phyloP scores from a whole-genome alignment of 1,139 yeast species.

The Pichia sp. region DNA sequence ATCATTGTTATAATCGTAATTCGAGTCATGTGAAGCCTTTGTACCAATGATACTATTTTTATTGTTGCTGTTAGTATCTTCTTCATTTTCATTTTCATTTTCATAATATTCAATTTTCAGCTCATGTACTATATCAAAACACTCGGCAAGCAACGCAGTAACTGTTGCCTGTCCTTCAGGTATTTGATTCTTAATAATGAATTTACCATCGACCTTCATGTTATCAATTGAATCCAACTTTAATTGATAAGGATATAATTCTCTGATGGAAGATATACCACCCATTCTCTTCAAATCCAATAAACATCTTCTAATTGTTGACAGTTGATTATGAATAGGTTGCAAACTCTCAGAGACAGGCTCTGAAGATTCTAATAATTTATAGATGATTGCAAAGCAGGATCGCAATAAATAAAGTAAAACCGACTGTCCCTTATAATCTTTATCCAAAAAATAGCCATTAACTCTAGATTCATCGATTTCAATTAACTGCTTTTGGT shows the following conservation, averaged over 20 bases:
- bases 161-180: constrained; percentile 97
- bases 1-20: constrained; percentile 25
- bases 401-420: constrained; percentile 75
- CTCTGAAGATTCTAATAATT: constrained; percentile 82
- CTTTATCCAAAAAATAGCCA: constrained; percentile 41
- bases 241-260: constrained; percentile 90
- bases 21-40: constrained; percentile 24
- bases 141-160: constrained; percentile 83
- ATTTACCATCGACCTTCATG: constrained; percentile 81
- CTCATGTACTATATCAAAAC: constrained; percentile 89
- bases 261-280: constrained; percentile 79
- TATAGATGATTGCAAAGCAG: constrained; percentile 83
- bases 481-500: constrained; percentile 62
- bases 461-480: constrained; percentile 63
- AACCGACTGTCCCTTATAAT: constrained; percentile 51
- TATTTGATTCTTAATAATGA: constrained; percentile 74
- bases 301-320: constrained; percentile 83
- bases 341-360: constrained; percentile 91
- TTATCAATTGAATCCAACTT: constrained; percentile 86
- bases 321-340: constrained; percentile 85
- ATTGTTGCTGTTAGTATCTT: constrained; percentile 14
- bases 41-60: constrained; percentile 22
- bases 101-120: constrained; percentile 83
- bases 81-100: constrained; percentile 21
- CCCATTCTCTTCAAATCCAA: constrained; percentile 88